Conservation (phyloP, 176 grass and related monocot species). For the Oryza nivara region DNA sequence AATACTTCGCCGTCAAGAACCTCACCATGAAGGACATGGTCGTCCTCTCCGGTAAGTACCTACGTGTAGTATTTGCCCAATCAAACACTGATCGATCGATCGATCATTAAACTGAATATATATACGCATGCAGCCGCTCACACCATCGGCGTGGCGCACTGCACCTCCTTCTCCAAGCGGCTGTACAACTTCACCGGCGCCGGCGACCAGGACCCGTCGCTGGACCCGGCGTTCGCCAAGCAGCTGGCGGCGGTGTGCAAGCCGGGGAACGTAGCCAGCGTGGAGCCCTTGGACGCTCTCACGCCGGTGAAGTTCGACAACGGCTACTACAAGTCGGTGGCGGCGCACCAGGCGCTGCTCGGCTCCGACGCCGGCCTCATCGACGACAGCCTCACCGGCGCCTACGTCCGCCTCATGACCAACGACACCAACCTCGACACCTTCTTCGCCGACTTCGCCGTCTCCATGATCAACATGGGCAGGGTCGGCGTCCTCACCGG, state of each 20-base stretch:
- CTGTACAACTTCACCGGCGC: conserved; percentile 65
- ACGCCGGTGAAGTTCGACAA: conserved; percentile 40
- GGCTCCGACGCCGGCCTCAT: conserved; percentile 54
- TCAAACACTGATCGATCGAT: too few species aligned
- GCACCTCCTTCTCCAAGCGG: conserved; percentile 45
- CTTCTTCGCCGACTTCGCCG: conserved; percentile 70
- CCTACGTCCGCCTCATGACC: conserved; percentile 54
- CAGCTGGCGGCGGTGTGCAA: conserved; percentile 32
- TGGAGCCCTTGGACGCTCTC: conserved; percentile 34
- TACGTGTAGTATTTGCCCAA: too few species aligned
- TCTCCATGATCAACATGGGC: conserved; percentile 73
- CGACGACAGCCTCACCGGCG: conserved; percentile 47
- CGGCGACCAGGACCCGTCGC: conserved; percentile 46
- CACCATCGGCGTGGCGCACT: conserved; percentile 69
- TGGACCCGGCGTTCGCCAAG: conserved; percentile 42
- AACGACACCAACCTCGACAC: conserved; percentile 32
- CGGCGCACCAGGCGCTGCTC: conserved; percentile 32
- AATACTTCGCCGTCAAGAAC: conserved; percentile 57
- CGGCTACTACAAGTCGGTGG: conserved; percentile 56
- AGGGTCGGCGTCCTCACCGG: conserved; percentile 52
- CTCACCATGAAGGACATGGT: conserved; percentile 68
- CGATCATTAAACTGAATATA: too few species aligned
- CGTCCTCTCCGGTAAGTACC: conserved; percentile 56
- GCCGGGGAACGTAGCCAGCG: background rate
- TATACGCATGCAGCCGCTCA: conserved; percentile 39